Conservation (phyloP, 2,329 filamentous ascomycete species). For the Geosmithia morbida region DNA sequence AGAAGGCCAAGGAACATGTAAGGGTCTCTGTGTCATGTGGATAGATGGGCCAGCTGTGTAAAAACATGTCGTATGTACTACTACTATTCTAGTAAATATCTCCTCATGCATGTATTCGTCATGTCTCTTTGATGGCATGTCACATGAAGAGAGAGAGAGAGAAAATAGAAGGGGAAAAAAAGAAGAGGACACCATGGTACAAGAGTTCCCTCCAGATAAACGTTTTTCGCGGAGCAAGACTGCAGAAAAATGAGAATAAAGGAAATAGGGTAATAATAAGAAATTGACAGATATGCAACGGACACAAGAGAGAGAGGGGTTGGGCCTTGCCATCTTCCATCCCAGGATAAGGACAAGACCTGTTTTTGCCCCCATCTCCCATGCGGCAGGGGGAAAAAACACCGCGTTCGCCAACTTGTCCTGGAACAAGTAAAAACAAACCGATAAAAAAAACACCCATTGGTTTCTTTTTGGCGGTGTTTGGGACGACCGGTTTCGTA, state of each 20-base stretch:
- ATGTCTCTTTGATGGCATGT: too few species aligned
- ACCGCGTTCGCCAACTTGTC: neutral
- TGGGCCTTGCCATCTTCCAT: neutral
- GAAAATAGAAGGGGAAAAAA: too few species aligned
- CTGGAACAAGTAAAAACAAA: neutral
- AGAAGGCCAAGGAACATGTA: neutral
- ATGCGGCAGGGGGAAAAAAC: neutral
- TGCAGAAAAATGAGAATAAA: neutral
- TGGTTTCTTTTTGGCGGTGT: neutral
- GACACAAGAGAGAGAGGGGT: neutral
- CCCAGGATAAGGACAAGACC: neutral
- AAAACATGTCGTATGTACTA: too few species aligned
- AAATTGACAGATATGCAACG: neutral
- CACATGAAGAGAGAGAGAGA: too few species aligned
- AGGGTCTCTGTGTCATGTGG: too few species aligned
- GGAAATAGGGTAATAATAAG: neutral
- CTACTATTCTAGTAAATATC: too few species aligned
- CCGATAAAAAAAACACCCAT: neutral
- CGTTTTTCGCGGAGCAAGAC: too few species aligned
- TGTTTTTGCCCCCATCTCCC: neutral
- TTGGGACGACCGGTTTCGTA: neutral
- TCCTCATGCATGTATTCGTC: too few species aligned
- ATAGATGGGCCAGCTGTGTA: too few species aligned
- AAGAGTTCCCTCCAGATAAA: too few species aligned
- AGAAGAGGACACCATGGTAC: too few species aligned